Evolutionary conservation across 176 grass and related monocot species (phyloP).

Genomic region (Phragmites australis): DNA sequence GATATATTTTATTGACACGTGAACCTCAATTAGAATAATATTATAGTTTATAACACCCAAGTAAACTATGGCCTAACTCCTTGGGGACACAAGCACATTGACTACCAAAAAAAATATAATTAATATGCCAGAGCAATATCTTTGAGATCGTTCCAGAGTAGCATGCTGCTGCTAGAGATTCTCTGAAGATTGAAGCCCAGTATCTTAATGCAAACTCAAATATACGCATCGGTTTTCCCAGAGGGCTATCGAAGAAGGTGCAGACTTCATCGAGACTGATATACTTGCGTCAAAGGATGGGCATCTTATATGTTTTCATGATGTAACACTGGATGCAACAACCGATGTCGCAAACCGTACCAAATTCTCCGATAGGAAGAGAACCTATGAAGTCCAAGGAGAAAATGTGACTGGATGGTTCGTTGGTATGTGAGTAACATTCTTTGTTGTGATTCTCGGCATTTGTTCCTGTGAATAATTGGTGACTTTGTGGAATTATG

Average conservation of each 20-base stretch:
- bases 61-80: neutral
- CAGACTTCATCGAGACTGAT: constrained; percentile 88
- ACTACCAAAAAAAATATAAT: neutral
- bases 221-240: constrained; percentile 34
- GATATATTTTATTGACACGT: neutral
- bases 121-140: neutral
- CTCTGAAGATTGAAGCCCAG: constrained; percentile 10
- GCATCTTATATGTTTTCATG: constrained; percentile 70
- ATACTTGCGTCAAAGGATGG: constrained; percentile 77
- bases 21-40: neutral
- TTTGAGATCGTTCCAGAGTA: neutral
- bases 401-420: constrained; percentile 62
- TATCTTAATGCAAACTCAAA: constrained; percentile 7
- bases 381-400: constrained; percentile 73
- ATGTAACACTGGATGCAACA: constrained; percentile 60
- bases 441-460: neutral
- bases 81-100: neutral
- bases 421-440: constrained; percentile 40
- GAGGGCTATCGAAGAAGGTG: constrained; percentile 83
- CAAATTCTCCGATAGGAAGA: constrained; percentile 61
- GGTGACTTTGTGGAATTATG: constrained; percentile 14
- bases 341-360: constrained; percentile 48
- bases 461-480: neutral
- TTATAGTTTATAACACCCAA: neutral
- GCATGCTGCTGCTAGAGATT: neutral